Base-by-base conservation (phyloP, 768 basidiomycete species). In the Collybia sp. region DNA sequence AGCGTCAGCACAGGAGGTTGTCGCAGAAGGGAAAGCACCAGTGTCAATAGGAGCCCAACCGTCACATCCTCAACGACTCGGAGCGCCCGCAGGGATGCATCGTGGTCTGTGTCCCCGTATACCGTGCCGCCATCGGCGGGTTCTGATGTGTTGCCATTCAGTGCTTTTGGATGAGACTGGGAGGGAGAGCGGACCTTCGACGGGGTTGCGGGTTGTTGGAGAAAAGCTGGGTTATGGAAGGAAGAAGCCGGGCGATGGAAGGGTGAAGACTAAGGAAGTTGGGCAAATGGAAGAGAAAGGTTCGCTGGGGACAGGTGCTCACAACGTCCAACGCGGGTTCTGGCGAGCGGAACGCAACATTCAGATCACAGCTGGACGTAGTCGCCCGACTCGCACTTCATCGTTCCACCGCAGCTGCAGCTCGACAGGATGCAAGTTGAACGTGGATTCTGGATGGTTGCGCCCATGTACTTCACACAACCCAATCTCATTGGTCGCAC, bases 71-170 rank as follows among this genome's bases (percentile, higher is more conserved):
- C 75, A 4, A n/a, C n/a, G n/a, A 78, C 71, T 47, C 62, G 64
- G 18, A 70, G 67, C 39, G 53, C 59, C 13, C 54, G 55, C 13
- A 56, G 60, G 10, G 75, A 72, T 51, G 58, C 79, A 55, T 58
- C 79, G 57, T 76, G 64, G 59, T 75, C 77, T 12, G 69, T 67
- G 6, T 87, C 86, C 2, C n/a, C n/a, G n/a, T n/a, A n/a, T n/a
- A 88, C 87, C 0, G 82, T 84, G 13, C 80, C 84, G 1, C 87
- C 86, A 2, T 83, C 80, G 35, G 60, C 85, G 10, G n/a, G n/a
- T n/a, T 81, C 83, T 1, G 76, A 66, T 13, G n/a, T n/a, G n/a
- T 63, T 64, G 4, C 69, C 67, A 2, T 58, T 65, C 45, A 64
- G 61, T 3, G 64, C 63, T 40, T 36, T 61, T 6, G 66, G 64